Base-by-base conservation (phyloP, 2,329 filamentous ascomycete genomes). In the Lecanicillium sp. region DNA sequence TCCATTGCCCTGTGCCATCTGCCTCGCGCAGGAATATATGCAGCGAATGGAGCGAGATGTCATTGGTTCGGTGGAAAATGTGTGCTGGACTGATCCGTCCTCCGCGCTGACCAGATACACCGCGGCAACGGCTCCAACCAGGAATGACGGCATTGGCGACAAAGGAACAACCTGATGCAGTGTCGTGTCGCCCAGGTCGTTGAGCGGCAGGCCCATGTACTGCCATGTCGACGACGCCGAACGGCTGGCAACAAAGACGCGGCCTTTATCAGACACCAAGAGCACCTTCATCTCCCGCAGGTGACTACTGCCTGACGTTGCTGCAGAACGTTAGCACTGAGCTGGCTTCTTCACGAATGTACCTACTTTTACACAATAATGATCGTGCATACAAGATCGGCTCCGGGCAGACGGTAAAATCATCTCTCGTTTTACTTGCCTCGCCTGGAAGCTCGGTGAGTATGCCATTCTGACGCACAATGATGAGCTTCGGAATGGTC, bases 391-490 rank as follows among this genome's bases (percentile, higher is more conserved):
- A 74, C 18, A 70, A 60, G 8, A 82, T 55, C 2, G 70, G 64
- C 37, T 66, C 72, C 19, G 66, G 68, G 50, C 72, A 77, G 25
- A 81, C 65, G 13, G 55, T 51, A 41, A 69, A 65, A 19, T 69
- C 66, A 22, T 47, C 45, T 14, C 17, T 37, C 17, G 51, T 58
- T 4, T 59, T 54, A 32, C 64, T 57, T 17, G 61, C 64, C 19
- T 56, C 61, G 13, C 68, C 68, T 13, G 73, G 59, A 10, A 82
- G 57, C 49, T 84, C 78, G 0, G 68, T 70, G 51, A 87, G 62
- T 3, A 69, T 66, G 1, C 84, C 84, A 38, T 82, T 79, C 13
- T 74, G 70, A 27, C 75, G 76, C 5, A 87, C 68, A 7, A 87
- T 53, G 8, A 86, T 54, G 1, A 87, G 56, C 10, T 68, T 64